phyloP scores from a whole-genome alignment of 345 rosid genomes.

The Abelmoschus esculentus region DNA sequence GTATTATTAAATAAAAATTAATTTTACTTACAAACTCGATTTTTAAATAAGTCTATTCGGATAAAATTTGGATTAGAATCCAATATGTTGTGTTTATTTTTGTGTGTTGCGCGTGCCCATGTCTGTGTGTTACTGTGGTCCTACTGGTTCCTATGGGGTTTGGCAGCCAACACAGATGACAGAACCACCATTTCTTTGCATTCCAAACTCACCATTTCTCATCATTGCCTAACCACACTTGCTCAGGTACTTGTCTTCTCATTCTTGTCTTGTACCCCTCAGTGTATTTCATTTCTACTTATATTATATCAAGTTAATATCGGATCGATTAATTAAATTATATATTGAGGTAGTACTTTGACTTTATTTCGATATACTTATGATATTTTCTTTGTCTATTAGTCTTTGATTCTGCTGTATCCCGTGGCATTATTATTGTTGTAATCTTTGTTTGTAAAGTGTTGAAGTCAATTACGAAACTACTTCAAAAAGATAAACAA shows the following conservation, averaged over 20 bases:
- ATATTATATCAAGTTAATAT: too few relatives aligned
- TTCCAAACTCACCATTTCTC: slow-evolving; percentile 30
- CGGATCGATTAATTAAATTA: not conserved
- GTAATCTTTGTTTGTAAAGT: slow-evolving; percentile 12
- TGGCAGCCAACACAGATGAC: slow-evolving; percentile 9
- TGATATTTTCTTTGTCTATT: too few relatives aligned
- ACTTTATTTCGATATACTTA: too few relatives aligned
- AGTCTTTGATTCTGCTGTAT: not conserved
- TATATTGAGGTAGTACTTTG: too few relatives aligned
- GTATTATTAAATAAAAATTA: too few relatives aligned
- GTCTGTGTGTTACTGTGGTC: slow-evolving; percentile 56
- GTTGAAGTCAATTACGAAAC: slow-evolving; percentile 25
- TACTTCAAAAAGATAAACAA: slow-evolving; percentile 11
- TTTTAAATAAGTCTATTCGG: too few relatives aligned
- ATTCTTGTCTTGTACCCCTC: too few relatives aligned
- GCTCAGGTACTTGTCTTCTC: not conserved
- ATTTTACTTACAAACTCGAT: too few relatives aligned
- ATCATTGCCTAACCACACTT: slow-evolving; percentile 22
- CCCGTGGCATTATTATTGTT: slow-evolving; percentile 17
- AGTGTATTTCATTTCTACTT: not conserved
- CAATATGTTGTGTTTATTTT: slow-evolving; percentile 25
- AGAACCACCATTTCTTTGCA: not conserved
- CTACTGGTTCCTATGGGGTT: slow-evolving; percentile 29
- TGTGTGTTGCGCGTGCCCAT: slow-evolving; percentile 76
- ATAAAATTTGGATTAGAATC: not conserved